Base-by-base conservation (phyloP, 2,329 filamentous ascomycete genomes). In the Corinectria fuckeliana region DNA sequence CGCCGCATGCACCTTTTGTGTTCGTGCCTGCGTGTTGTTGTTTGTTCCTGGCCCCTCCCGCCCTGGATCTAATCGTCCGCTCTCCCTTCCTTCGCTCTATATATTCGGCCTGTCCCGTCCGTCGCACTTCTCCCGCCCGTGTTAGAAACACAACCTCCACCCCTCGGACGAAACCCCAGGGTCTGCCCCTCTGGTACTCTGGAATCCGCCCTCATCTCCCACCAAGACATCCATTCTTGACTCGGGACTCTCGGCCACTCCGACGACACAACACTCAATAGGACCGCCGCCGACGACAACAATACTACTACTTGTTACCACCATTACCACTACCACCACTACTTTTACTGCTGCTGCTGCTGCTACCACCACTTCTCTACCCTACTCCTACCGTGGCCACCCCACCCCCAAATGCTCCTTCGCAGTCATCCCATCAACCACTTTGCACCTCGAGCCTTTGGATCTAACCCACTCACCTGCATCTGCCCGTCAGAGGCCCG, bases 171-270 rank as follows among this genome's bases (percentile, higher is more conserved):
- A 64, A 49, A 38, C 28, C 50, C 58, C 61, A 63, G 61, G 63
- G 58, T 65, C 64, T 62, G 59, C 54, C 50, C 55, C 63, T 63
- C 65, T 69, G 56, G 60, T 53, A 62, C 56, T 66, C 49, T 66
- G 67, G 67, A 69, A 69, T 69, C 61, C 63, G 54, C 52, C 57
- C 36, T 69, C 64, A 69, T 69, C 67, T 69, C 63, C 64, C 59
- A 60, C 59, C 61, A 58, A 69, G 64, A 69, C 66, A 68, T 49
- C 56, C 65, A 65, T 68, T 67, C 68, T 67, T 65, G 61, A 64
- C 64, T 64, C 54, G 56, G 28, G 32, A 53, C 44, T 48, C 55
- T 63, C 66, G 50, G 56, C 45, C 58, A 59, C 64, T 47, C 59
- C 50, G 57, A 54, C 66, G 21, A 58, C 44, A 54, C 61, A 49